These are phyloP conservation scores for Hypomontagnella monticulosa DNA, from an alignment of 495 filamentous ascomycete genomes.

Conservation along the genomic window DNA sequence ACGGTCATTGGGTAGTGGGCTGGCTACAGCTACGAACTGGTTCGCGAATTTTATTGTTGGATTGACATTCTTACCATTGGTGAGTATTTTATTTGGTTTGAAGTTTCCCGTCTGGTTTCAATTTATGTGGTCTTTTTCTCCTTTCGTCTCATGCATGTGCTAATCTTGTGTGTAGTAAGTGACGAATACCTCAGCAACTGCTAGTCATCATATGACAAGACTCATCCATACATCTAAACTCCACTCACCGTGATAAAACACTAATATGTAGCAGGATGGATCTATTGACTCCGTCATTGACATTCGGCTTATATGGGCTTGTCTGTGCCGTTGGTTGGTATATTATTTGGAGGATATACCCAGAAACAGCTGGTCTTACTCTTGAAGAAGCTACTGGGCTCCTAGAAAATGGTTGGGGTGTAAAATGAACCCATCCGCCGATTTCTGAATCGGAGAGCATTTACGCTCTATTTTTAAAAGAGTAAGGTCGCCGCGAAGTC, in stretches of 20 bases:
- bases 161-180: slow-evolving; percentile 37
- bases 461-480: background rate
- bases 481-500: background rate
- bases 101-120: background rate
- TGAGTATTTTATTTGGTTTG: slow-evolving; percentile 18
- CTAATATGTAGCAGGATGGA: slow-evolving; percentile 64
- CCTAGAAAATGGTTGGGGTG: slow-evolving; percentile 79
- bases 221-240: background rate
- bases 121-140: background rate
- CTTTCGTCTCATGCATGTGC: background rate
- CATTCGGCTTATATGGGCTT: slow-evolving; percentile 78
- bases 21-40: slow-evolving; percentile 94
- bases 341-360: slow-evolving; percentile 76
- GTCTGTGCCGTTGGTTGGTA: slow-evolving; percentile 75
- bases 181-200: background rate
- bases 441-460: background rate
- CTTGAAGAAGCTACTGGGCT: slow-evolving; percentile 83
- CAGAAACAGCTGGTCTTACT: slow-evolving; percentile 82
- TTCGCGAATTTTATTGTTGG: slow-evolving; percentile 87
- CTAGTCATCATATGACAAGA: background rate
- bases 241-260: background rate
- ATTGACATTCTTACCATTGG: slow-evolving; percentile 82
- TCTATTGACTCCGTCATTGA: slow-evolving; percentile 74
- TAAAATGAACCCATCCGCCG: slow-evolving; percentile 48
- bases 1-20: slow-evolving; percentile 78